phyloP scores from a whole-genome alignment of 1,139 yeast species.

The Kurtzmaniella quercitrusa region DNA sequence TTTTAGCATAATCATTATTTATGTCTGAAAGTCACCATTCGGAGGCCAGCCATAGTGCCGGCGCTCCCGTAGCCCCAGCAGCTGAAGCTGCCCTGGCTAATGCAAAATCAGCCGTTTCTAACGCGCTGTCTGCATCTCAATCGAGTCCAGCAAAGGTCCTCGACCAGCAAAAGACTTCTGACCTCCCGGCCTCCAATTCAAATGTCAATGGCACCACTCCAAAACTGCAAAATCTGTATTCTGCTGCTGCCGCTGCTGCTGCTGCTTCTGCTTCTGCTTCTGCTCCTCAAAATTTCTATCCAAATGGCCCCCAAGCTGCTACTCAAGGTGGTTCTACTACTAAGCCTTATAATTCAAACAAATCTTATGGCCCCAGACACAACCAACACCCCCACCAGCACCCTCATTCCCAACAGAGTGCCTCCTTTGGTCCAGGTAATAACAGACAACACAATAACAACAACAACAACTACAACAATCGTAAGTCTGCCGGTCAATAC shows the following conservation, averaged over 20 bases:
- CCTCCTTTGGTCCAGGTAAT: background rate
- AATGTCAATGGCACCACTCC: background rate
- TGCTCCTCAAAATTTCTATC: background rate
- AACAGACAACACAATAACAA: background rate
- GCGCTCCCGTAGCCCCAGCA: constrained; percentile 1
- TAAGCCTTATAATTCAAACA: background rate
- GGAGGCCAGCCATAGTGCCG: constrained; percentile 5
- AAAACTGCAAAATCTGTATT: background rate
- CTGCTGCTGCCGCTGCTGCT: background rate
- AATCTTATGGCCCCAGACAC: constrained; percentile 5
- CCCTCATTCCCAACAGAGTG: constrained; percentile 9
- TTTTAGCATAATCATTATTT: constrained; percentile 4
- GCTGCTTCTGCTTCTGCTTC: no score
- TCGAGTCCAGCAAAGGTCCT: background rate
- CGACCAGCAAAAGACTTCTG: background rate
- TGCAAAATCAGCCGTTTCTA: background rate
- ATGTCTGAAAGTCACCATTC: constrained; percentile 7
- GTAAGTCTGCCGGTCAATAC: background rate
- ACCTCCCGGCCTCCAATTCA: background rate
- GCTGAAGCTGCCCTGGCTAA: background rate
- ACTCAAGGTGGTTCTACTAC: background rate
- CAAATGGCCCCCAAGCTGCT: background rate
- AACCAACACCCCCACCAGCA: constrained; percentile 10
- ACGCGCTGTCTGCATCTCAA: constrained; percentile 5
- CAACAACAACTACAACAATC: no score